Base-by-base conservation (phyloP, 2,329 filamentous ascomycete genomes). In the Sphaerulina musiva region DNA sequence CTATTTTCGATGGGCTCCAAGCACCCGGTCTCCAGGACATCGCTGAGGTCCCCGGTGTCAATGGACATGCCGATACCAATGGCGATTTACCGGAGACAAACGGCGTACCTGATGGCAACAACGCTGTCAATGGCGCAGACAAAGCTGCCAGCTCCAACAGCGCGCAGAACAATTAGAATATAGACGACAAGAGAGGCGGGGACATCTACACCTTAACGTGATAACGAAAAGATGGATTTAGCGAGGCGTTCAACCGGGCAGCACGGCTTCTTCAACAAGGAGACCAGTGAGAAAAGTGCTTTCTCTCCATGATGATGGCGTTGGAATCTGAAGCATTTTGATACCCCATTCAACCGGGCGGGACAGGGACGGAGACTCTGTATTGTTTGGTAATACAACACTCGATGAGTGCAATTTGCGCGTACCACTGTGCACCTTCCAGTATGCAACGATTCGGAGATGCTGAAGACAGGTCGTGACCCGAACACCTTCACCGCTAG, bases 1-100 rank as follows among this genome's bases (percentile, higher is more conserved):
- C 87, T 44, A 77, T 97, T 26, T 93, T 98, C 69, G 81, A 91
- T 12, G 89, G 83, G 23, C 78, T 98, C 3, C 70, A 80, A 57
- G 82, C 88, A n/a, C 73, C 81, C 44, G 80, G 84, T 57, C 73
- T 90, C 47, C 80, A 87, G 59, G 41, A 49, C 26, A 54, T 42
- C 46, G 29, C 47, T 38, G 31, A 49, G 10, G 51, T 46, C 11
- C 51, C 62, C 43, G 53, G 61, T 12, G 48, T 54, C 5, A 64
- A 64, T 38, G 62, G 56, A 12, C 50, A 58, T 11, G 43, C 47
- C 34, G 40, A 59, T 29, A 46, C 47, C n/a, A 58, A 60, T 31
- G 56, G 54, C 4, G 38, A 40, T 34, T 43, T 49, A 41, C 64
- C 63, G 38, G 66, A 66, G 53, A 58, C 59, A 4, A 64, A 68